Percentiles rank a stretch among this genome's conserved stretches.
Evolutionary conservation across 2,329 filamentous ascomycete genomes (phyloP).

Genomic region (Albifimbria verrucaria): DNA sequence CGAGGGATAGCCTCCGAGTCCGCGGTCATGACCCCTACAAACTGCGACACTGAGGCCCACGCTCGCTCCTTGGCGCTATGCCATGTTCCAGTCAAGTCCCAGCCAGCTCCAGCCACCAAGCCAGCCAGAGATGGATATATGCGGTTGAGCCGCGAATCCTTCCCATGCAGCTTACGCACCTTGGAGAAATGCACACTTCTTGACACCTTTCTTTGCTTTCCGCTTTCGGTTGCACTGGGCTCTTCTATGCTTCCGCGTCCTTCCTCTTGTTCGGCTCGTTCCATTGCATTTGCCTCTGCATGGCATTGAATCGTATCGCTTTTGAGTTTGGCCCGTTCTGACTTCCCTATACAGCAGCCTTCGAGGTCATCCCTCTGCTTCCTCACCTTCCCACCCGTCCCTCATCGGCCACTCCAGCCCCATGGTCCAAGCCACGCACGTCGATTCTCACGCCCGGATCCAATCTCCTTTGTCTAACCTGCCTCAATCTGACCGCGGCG

Average conservation of each 20-base stretch:
- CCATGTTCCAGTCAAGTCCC: neutral
- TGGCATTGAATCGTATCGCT: no score
- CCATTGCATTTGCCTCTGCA: no score
- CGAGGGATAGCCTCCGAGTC: neutral
- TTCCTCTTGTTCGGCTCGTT: no score
- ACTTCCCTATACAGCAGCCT: slow-evolving; percentile 23
- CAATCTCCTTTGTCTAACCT: slow-evolving; percentile 64
- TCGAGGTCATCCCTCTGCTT: slow-evolving; percentile 17
- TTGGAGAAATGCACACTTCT: no score
- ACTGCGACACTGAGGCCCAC: neutral
- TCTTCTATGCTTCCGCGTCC: no score
- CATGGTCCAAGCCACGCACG: slow-evolving; percentile 56
- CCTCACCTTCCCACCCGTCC: slow-evolving; percentile 56
- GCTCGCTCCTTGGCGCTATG: neutral
- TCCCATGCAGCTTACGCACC: neutral
- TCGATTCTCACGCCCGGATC: slow-evolving; percentile 23
- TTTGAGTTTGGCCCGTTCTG: no score
- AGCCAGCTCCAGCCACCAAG: neutral
- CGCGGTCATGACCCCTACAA: neutral
- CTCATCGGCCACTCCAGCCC: slow-evolving; percentile 67
- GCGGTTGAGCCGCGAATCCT: no score
- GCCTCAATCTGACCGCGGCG: slow-evolving; percentile 5
- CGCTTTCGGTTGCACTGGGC: neutral
- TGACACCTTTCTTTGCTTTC: neutral
- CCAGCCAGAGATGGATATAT: no score